Percentiles rank a stretch among this genome's conserved stretches.
phyloP scores from a whole-genome alignment of 2,329 filamentous ascomycete genomes.

The Elsinoe fawcettii region DNA sequence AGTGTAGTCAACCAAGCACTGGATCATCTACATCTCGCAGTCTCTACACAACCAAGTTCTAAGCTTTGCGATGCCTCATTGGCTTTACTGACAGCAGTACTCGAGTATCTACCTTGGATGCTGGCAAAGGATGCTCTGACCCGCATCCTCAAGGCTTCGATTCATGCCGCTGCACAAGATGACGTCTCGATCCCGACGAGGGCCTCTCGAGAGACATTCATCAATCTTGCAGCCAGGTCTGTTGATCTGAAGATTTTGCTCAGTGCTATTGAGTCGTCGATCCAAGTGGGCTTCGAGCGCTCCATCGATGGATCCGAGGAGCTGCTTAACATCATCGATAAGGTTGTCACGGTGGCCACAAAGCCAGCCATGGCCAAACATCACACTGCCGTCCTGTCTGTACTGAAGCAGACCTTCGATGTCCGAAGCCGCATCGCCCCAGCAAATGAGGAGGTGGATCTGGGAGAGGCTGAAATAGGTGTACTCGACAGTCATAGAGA shows the following conservation, averaged over 20 bases:
- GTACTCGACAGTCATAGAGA: conserved; percentile 49
- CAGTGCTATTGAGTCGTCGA: conserved; percentile 62
- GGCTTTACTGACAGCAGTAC: conserved; percentile 67
- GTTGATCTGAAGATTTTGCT: conserved; percentile 72
- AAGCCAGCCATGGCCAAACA: conserved; percentile 76
- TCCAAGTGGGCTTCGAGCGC: conserved; percentile 51
- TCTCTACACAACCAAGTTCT: conserved; percentile 47
- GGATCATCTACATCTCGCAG: conserved; percentile 58
- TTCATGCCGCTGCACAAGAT: conserved; percentile 51
- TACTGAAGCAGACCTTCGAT: conserved; percentile 54
- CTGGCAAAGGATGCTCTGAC: conserved; percentile 68
- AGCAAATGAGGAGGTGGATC: conserved; percentile 41
- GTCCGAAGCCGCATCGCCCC: conserved; percentile 52
- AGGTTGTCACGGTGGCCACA: conserved; percentile 65
- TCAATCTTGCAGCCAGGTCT: conserved; percentile 67
- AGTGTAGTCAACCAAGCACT: conserved; percentile 65
- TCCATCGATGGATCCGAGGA: conserved; percentile 53
- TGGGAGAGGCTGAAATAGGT: conserved; percentile 45
- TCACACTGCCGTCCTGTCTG: conserved; percentile 56
- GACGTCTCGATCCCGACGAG: conserved; percentile 14
- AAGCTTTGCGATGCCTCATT: conserved; percentile 76
- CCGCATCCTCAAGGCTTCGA: conserved; percentile 63
- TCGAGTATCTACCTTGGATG: conserved; percentile 84
- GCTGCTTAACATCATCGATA: conserved; percentile 60
- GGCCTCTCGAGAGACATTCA: conserved; percentile 59